Evolutionary conservation across 1,139 yeast species (phyloP), one percentile per base, ranked within the genome.

Genomic region (Debaryomyces fabryi): DNA sequence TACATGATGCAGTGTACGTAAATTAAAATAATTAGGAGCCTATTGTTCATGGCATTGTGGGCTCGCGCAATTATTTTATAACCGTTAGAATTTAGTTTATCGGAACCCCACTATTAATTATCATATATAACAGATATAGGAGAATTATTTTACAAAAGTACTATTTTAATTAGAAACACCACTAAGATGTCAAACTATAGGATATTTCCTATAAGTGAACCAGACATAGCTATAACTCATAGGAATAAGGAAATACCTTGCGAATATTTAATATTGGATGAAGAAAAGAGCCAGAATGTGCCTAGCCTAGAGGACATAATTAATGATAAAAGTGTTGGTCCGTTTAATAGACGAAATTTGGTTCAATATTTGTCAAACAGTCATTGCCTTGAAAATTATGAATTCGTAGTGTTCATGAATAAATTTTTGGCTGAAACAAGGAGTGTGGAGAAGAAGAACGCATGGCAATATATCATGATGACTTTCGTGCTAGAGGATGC

Each of bases 381-480:
- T 25, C 77, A 72, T 52, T 71, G 76, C 55, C 55, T 66, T 39
- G 78, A 72, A 49, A 72, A 72, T 55, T 62, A 65, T 42, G 73
- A 71, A 53, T 72, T 69, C 46, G 56, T 72, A 12, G 48, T 65
- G 38, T 72, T 69, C 44, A 58, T 71, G 33, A 66, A 68, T 51
- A 51, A 54, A 15, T 67, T 59, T 41, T 51, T 61, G 36, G 47
- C 47, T n/a, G 44, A 62, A 13, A 51, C 44, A 23, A 58, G 52
- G 40, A 47, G 49, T n/a, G 51, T 49, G 39, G 55, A 63, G 46
- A 48, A 52, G 39, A 46, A 41, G 21, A 43, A 35, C 7, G 52
- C 51, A 33, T 72, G 78, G 78, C 48, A 53, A 23, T 49, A 48
- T 21, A 64, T 72, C 6, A 60, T 63, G 47, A 52, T 57, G 32